Evolutionary conservation across 2,329 filamentous ascomycete genomes (phyloP), one percentile per base, ranked within the genome.

Genomic region (Dendrostoma leiphaemia): DNA sequence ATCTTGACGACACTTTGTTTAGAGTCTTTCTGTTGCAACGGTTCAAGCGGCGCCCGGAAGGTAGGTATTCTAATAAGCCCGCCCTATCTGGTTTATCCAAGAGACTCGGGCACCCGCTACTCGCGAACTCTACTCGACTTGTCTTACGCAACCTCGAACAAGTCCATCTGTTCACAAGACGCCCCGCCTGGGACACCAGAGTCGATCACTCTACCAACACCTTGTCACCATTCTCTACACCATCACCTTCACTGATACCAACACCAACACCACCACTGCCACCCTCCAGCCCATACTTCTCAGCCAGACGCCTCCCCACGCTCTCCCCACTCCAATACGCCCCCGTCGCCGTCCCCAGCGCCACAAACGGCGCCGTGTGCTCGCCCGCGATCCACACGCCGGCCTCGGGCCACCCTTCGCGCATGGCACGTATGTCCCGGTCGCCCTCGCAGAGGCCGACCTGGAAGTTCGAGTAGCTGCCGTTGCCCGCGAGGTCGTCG

Each of bases 291-390:
- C 28, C 78, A 65, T 86, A 86, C 7, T 71, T 75, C 63, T 79
- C 75, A 1, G 75, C 73, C 54, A 91, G 82, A 65, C 85, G 81
- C 67, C 76, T 80, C 1, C 81, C 91, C 31, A 91, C 89, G 19
- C 80, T 81, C 73, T 96, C 90, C 1, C 92, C 92, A 67, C 89
- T 91, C 90, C 90, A 96, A 69, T 91, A 97, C 10, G 93, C 93
- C 1, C 93, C 93, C 1, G 91, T 95, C 12, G 87, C 89, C 4
- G 92, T 97, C 0, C 92, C 93, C 58, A 97, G 70, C 10, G 89
- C 91, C 26, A 95, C 85, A 73, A 96, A 96, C 4, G 92, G 91
- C 51, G 90, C 87, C 21, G 91, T 96, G 71, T 96, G 91, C 71
- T 96, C 91, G 0, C 91, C 91, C 0, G 91, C 91, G 60, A 96